phyloP scores from a whole-genome alignment of 805 yeast species.

The Zygoascus flipseniorum region DNA sequence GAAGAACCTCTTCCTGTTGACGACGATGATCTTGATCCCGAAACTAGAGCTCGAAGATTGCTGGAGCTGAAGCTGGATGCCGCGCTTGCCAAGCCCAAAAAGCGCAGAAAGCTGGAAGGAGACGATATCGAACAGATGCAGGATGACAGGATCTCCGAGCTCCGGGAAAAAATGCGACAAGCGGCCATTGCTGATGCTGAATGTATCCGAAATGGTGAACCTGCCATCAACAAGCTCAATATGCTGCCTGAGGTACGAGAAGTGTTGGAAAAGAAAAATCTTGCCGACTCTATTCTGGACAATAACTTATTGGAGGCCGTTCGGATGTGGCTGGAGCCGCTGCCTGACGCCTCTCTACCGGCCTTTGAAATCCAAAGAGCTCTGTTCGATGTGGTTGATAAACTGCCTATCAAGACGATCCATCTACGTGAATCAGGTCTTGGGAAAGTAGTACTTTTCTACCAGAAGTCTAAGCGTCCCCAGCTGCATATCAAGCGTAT shows the following conservation, averaged over 20 bases:
- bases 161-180: slow-evolving; percentile 83
- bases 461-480: slow-evolving; percentile 82
- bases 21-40: slow-evolving; percentile 26
- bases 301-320: slow-evolving; percentile 89
- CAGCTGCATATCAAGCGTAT: slow-evolving; percentile 78
- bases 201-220: slow-evolving; percentile 48
- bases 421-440: slow-evolving; percentile 91
- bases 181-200: slow-evolving; percentile 48
- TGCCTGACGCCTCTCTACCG: slow-evolving; percentile 97
- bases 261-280: slow-evolving; percentile 67
- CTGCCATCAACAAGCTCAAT: slow-evolving; percentile 70
- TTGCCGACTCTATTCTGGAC: slow-evolving; percentile 89
- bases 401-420: slow-evolving; percentile 88
- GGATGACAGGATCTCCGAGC: slow-evolving; percentile 75
- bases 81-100: slow-evolving; percentile 53
- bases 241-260: slow-evolving; percentile 71
- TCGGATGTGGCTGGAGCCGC: slow-evolving; percentile 94
- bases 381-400: slow-evolving; percentile 61
- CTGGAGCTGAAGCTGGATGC: slow-evolving; percentile 77
- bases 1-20: slow-evolving; percentile 14
- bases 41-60: slow-evolving; percentile 52
- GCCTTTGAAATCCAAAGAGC: slow-evolving; percentile 92
- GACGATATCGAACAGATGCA: slow-evolving; percentile 93
- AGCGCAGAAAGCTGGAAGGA: slow-evolving; percentile 63
- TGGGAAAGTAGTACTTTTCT: slow-evolving; percentile 88